phyloP scores from a whole-genome alignment of 805 yeast genomes.

The Blastobotrys parvus region DNA sequence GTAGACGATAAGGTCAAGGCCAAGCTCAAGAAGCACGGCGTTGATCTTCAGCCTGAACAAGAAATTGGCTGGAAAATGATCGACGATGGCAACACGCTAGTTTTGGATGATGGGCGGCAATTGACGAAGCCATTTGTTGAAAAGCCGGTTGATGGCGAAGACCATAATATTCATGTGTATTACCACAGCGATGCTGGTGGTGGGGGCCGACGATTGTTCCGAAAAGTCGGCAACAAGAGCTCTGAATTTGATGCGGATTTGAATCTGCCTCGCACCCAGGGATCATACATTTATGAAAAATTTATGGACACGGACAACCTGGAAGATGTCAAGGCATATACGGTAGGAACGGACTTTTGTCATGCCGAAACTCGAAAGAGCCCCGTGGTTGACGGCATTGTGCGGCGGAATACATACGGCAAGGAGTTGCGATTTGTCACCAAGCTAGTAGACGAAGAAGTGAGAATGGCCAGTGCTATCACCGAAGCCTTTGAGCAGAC shows the following conservation, averaged over 20 bases:
- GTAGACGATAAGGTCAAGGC: conserved; percentile 59
- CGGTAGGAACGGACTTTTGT: conserved; percentile 84
- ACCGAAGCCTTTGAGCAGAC: conserved; percentile 77
- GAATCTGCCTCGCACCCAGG: conserved; percentile 69
- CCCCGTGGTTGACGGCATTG: conserved; percentile 99
- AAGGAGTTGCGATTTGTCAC: conserved; percentile 92
- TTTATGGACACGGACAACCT: conserved; percentile 97
- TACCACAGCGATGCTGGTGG: conserved; percentile 88
- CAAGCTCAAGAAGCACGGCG: conserved; percentile 54
- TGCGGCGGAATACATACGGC: conserved; percentile 93
- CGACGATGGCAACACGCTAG: conserved; percentile 68
- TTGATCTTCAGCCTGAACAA: conserved; percentile 54
- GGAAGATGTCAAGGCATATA: conserved; percentile 97
- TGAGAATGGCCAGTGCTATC: conserved; percentile 69
- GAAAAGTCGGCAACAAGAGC: conserved; percentile 95
- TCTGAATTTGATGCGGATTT: conserved; percentile 89
- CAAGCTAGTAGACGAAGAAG: conserved; percentile 65
- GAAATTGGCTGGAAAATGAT: conserved; percentile 62
- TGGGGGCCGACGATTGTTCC: conserved; percentile 88
- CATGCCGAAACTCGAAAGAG: conserved; percentile 98
- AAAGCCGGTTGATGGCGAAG: conserved; percentile 98
- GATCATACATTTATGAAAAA: conserved; percentile 85
- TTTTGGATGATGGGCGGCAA: conserved; percentile 61
- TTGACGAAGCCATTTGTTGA: conserved; percentile 91
- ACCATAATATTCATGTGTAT: conserved; percentile 91